Evolutionary conservation across 441 rosid genomes (phyloP).

Genomic region (Adansonia madagascariensis): DNA sequence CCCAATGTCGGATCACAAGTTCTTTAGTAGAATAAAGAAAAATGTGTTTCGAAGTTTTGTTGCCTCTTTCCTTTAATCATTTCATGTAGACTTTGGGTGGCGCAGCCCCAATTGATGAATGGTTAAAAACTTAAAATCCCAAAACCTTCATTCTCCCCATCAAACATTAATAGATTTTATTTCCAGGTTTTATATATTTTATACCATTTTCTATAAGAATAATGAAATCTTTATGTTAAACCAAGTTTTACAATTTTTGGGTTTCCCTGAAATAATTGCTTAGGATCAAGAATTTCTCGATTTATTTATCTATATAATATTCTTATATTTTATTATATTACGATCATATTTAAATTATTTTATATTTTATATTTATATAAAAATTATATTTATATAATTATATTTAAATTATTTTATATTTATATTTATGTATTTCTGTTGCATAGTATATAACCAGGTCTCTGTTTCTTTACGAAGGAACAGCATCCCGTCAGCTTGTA

Average conservation of each 20-base stretch:
- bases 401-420: too few relatives aligned
- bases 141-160: not conserved
- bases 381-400: too few relatives aligned
- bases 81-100: not conserved
- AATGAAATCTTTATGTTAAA: not conserved
- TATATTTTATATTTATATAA: too few relatives aligned
- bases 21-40: not conserved
- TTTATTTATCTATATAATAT: too few relatives aligned
- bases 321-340: too few relatives aligned
- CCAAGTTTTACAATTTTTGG: not conserved
- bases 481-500: not conserved
- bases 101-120: not conserved
- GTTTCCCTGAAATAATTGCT: not conserved
- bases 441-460: too few relatives aligned
- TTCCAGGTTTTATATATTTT: too few relatives aligned
- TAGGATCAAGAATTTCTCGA: too few relatives aligned
- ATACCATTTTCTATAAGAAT: not conserved
- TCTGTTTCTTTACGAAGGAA: not conserved
- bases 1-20: slow-evolving; percentile 25
- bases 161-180: not conserved
- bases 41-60: not conserved
- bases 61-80: not conserved
- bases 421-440: not conserved
- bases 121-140: not conserved
- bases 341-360: too few relatives aligned